Conservation (phyloP, 495 filamentous ascomycete genomes). For the Trichoderma reesei region DNA sequence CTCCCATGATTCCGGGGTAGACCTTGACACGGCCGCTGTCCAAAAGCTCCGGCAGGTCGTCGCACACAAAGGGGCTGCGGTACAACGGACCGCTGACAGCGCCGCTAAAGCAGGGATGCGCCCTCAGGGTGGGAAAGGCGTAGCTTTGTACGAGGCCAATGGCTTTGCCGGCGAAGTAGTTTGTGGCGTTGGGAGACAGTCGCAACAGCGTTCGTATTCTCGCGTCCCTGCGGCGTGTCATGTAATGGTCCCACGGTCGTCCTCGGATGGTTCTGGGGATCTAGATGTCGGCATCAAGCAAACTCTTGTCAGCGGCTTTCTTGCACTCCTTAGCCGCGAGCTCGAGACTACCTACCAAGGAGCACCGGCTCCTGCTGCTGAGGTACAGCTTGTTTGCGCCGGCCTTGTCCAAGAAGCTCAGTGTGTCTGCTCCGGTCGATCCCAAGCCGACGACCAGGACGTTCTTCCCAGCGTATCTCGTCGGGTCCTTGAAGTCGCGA, state of each 20-base stretch:
- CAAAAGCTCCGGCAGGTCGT: neutral
- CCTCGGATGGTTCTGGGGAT: neutral
- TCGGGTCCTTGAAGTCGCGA: slow-evolving; percentile 10
- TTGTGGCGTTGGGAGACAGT: neutral
- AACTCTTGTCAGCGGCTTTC: neutral
- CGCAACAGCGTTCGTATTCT: neutral
- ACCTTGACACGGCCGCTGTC: slow-evolving; percentile 13
- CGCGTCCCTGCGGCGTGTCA: neutral
- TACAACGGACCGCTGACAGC: slow-evolving; percentile 6
- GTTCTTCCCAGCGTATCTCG: slow-evolving; percentile 14
- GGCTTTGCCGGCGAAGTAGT: slow-evolving; percentile 5
- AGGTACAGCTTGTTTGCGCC: slow-evolving; percentile 11
- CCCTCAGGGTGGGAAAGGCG: slow-evolving; percentile 8
- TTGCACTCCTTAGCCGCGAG: neutral
- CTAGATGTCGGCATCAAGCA: neutral
- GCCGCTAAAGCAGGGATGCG: slow-evolving; percentile 12
- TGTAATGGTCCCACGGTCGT: neutral
- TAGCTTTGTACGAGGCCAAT: slow-evolving; percentile 10
- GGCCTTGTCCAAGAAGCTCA: slow-evolving; percentile 11
- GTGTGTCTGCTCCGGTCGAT: slow-evolving; percentile 18
- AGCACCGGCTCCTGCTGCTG: slow-evolving; percentile 12
- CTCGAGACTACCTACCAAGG: slow-evolving; percentile 9
- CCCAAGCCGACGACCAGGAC: slow-evolving; percentile 18
- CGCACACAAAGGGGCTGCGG: slow-evolving; percentile 8
- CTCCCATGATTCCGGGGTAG: slow-evolving; percentile 14